Evolutionary conservation across 1,139 yeast species (phyloP).

Genomic region (Sporopachydermia cereana): DNA sequence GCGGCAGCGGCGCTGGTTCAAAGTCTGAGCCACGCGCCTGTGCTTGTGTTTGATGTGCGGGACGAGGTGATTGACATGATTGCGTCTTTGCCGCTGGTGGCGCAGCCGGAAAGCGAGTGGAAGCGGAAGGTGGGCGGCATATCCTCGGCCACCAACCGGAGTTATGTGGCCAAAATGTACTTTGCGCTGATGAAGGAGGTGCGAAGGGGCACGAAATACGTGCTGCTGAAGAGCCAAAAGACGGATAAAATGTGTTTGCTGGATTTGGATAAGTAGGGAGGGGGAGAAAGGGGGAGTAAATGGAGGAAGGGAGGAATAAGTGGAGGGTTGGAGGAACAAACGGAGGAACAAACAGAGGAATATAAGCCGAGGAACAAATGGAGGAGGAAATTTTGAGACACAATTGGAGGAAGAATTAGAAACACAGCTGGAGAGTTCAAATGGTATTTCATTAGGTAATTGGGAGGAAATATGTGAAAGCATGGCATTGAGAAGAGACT

Average conservation of each 20-base stretch:
- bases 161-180: constrained; percentile 64
- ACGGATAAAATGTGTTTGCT: constrained; percentile 58
- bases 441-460: no score
- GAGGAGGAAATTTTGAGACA: no score
- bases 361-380: no score
- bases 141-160: constrained; percentile 54
- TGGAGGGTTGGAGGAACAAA: not conserved
- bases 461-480: no score
- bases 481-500: no score
- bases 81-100: constrained; percentile 51
- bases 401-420: no score
- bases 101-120: constrained; percentile 76
- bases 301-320: not conserved
- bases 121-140: constrained; percentile 69
- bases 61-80: constrained; percentile 84
- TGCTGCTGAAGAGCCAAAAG: constrained; percentile 61
- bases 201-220: constrained; percentile 60
- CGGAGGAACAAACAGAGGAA: not conserved
- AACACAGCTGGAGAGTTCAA: no score
- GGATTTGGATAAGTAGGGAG: constrained; percentile 46
- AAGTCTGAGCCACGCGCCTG: constrained; percentile 50
- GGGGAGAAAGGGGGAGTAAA: not conserved
- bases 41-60: constrained; percentile 61
- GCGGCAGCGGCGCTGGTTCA: constrained; percentile 46
- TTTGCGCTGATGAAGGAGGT: constrained; percentile 63